Percentiles rank a stretch among this genome's conserved stretches.
These are phyloP conservation scores for Arthroderma uncinatum DNA, from an alignment of 2,329 filamentous ascomycete species.

Conservation along the genomic window DNA sequence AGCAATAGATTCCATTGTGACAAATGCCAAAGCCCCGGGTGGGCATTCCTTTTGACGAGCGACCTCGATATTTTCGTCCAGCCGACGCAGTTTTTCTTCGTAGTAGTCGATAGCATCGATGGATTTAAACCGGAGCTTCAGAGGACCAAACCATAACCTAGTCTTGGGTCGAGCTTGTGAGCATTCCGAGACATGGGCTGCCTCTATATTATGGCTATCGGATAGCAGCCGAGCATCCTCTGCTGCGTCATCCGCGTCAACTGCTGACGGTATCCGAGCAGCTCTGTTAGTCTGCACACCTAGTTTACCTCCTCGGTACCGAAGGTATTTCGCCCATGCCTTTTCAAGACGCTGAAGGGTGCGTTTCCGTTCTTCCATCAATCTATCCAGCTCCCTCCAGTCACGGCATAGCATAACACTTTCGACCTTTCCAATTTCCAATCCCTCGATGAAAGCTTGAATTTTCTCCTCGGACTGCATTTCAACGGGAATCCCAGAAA, in stretches of 20 bases:
- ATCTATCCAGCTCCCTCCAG: conserved; percentile 68
- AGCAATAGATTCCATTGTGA: conserved; percentile 93
- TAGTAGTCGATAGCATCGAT: conserved; percentile 93
- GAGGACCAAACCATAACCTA: conserved; percentile 65
- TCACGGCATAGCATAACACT: conserved; percentile 75
- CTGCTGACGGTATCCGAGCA: neutral
- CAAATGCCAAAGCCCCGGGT: conserved; percentile 76
- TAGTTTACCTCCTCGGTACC: conserved; percentile 42
- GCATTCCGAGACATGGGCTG: conserved; percentile 45
- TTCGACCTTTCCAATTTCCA: conserved; percentile 83
- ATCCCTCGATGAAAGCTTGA: conserved; percentile 72
- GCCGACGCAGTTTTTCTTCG: conserved; percentile 65
- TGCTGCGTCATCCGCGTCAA: conserved; percentile 21
- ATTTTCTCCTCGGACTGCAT: conserved; percentile 73
- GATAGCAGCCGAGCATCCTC: conserved; percentile 29
- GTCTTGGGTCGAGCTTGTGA: conserved; percentile 51
- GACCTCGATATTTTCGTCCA: conserved; percentile 62
- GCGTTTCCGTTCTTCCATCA: conserved; percentile 56
- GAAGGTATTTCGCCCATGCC: conserved; percentile 68
- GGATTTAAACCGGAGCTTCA: conserved; percentile 58
- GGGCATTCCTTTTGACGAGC: conserved; percentile 66
- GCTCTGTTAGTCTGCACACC: conserved; percentile 34
- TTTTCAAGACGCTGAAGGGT: conserved; percentile 66
- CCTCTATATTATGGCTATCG: conserved; percentile 38
- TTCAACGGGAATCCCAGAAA: conserved; percentile 75